Base-by-base conservation (phyloP, 1,284 basidiomycete species). In the Irpex rosettiformis region DNA sequence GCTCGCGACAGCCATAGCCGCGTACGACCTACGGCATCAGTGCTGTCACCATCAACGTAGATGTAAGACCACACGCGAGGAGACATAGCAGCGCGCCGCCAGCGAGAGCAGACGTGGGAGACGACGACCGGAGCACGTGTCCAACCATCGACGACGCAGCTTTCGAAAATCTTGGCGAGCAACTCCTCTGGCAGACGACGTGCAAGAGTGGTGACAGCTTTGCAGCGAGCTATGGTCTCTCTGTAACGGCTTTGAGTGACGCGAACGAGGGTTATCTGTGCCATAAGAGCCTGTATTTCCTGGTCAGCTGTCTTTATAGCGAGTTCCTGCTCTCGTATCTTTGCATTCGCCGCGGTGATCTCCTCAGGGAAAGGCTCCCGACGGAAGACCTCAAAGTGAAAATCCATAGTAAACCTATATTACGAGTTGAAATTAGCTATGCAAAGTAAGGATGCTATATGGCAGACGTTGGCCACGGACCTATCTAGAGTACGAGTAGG, bases 21-120 rank as follows among this genome's bases (percentile, higher is more conserved):
- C 18, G 79, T 79, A 57, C 78, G 75, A 1, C 71, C 69, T 57
- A 72, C 70, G 28, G 79, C 74, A 61, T 81, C 70, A 13, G 73
- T 67, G 40, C 74, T 72, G 64, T 81, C 77, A 58, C 76, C 75
- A 62, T 84, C 75, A 45, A 85, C 72, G 59, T 82, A 80, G 55
- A 87, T 63, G 62, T 79, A 73, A 3, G 83, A 82, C 85, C 85
- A 88, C 28, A 85, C 77, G 22, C 75, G 72, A 24, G 84, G 82
- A 30, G 75, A 72, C 53, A 68, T 70, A 4, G 82, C 75, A 0
- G 83, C 84, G 62, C 73, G 75, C 55, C 84, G 76, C 85, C 85
- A 88, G 57, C 79, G 72, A 2, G 79, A 76, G 64, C 84, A 88
- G 33, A 86, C 84, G 54, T 85, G 82, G 11, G 83, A 85, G 45